Conservation (phyloP, 495 filamentous ascomycete genomes). For the Glonium stellatum region DNA sequence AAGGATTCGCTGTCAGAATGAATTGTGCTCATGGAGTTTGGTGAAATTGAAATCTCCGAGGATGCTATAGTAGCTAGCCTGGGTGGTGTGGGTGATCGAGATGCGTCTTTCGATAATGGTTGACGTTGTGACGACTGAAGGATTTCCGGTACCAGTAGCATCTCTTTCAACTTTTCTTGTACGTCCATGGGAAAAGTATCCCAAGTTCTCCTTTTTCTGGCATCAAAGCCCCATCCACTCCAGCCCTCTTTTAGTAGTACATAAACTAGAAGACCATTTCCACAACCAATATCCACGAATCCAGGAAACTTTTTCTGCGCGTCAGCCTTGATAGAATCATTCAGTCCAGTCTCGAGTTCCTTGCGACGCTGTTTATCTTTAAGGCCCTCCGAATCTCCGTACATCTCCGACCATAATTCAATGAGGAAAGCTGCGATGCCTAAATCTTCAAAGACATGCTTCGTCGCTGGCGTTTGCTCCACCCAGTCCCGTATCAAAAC, state of each 20-base stretch:
- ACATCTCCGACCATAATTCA: slow-evolving; percentile 87
- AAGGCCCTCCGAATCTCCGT: slow-evolving; percentile 34
- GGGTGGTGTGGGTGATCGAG: neutral
- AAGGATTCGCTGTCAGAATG: neutral
- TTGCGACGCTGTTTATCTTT: neutral
- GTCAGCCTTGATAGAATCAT: neutral
- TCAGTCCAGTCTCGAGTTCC: neutral
- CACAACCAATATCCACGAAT: slow-evolving; percentile 93
- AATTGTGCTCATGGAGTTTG: neutral
- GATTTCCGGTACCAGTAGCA: slow-evolving; percentile 64
- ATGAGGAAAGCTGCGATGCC: slow-evolving; percentile 89
- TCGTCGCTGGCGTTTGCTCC: slow-evolving; percentile 77
- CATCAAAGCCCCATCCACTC: slow-evolving; percentile 84
- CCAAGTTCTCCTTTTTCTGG: slow-evolving; percentile 77
- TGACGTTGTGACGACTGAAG: slow-evolving; percentile 30
- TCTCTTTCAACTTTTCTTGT: slow-evolving; percentile 54
- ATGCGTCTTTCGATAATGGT: slow-evolving; percentile 1
- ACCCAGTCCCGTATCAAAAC: slow-evolving; percentile 64
- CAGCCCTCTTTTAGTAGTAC: slow-evolving; percentile 79
- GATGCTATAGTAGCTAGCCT: neutral
- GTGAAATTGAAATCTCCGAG: neutral
- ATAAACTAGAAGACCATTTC: slow-evolving; percentile 88
- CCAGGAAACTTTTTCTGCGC: slow-evolving; percentile 57
- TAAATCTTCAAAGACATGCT: slow-evolving; percentile 93
- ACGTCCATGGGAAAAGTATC: slow-evolving; percentile 53